phyloP scores from a whole-genome alignment of 1,139 yeast species.

The Protomyces macrosporus region DNA sequence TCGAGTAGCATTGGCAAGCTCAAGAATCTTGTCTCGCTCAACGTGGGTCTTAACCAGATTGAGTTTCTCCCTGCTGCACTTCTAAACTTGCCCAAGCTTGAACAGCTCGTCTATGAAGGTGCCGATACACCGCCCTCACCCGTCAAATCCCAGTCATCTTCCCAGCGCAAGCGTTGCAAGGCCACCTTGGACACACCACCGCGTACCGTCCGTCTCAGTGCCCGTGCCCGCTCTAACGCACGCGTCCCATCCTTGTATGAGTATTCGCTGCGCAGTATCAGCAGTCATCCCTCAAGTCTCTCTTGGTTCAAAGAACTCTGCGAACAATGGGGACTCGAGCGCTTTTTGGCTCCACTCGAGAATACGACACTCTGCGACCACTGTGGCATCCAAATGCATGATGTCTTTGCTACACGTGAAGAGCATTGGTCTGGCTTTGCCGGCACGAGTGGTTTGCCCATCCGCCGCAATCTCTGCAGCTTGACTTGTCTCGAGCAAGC shows the following conservation, averaged over 20 bases:
- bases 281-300: not conserved
- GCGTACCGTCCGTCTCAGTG: slow-evolving; percentile 1
- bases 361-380: slow-evolving; percentile 9
- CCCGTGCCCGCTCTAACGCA: not conserved
- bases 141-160: slow-evolving; percentile 5
- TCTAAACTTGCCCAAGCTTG: slow-evolving; percentile 7
- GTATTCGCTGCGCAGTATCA: slow-evolving; percentile 7
- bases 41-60: slow-evolving; percentile 21
- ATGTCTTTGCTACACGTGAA: slow-evolving; percentile 21
- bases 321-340: slow-evolving; percentile 8
- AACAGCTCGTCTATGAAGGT: slow-evolving; percentile 19
- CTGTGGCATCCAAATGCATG: slow-evolving; percentile 19
- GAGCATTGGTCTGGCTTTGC: slow-evolving; percentile 24
- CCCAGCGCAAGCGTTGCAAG: not conserved
- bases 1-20: slow-evolving; percentile 17
- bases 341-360: slow-evolving; percentile 4
- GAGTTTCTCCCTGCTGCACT: slow-evolving; percentile 21
- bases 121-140: slow-evolving; percentile 3
- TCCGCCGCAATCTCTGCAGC: slow-evolving; percentile 22
- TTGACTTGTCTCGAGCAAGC: slow-evolving; percentile 19
- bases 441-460: slow-evolving; percentile 17
- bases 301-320: not conserved
- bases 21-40: slow-evolving; percentile 18
- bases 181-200: slow-evolving; percentile 14
- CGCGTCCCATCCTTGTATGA: slow-evolving; percentile 21